Evolutionary conservation across 805 yeast species (phyloP), one percentile per base, ranked within the genome.

Genomic region (Wickerhamiella azymoides): DNA sequence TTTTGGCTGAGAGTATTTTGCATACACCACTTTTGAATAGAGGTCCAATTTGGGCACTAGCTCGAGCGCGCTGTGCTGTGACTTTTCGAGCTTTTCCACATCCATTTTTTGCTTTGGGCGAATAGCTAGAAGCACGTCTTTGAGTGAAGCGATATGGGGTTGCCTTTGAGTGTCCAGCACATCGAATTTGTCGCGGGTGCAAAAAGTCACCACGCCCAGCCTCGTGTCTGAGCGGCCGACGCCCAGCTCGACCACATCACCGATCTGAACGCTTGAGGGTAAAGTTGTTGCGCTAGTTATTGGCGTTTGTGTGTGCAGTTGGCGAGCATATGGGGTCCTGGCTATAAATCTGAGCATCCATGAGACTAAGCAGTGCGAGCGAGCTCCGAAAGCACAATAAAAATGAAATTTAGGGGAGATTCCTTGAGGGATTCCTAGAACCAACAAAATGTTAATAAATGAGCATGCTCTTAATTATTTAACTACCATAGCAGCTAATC

Each of bases 211-310:
- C 19, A 52, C 14, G 5, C 56, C 56, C 32, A 52, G 19, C 9
- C 49, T 19, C 17, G 39, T 11, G 40, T 38, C 2, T 26, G 7
- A 10, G 44, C 44, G 19, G 49, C 43, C 11, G 49, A 2, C 2
- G 36, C 33, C 30, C 2, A 50, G 28, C 37, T 53, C 57, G 3
- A 54, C 55, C 10, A 52, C 41, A 33, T 54, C 57, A 11, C 57
- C 57, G 5, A 43, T 43, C 8, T 48, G 43, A 14, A 54, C 50
- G 17, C 35, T 10, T n/a, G 33, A 10, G 2, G 33, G 33, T 8
- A 30, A 8, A 6, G 33, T 30, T 13, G 33, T 30, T 10, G 33
- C 33, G 13, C 8, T 11, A 10, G 8, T 6, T 5, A 30, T 30
- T 4, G 33, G 33, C 6, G 33, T 27, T 27, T 5, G 8, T 13